Percentiles rank a stretch among this genome's conserved stretches.
Conservation (phyloP, 306 rosid species). For the Medicago arabica region DNA sequence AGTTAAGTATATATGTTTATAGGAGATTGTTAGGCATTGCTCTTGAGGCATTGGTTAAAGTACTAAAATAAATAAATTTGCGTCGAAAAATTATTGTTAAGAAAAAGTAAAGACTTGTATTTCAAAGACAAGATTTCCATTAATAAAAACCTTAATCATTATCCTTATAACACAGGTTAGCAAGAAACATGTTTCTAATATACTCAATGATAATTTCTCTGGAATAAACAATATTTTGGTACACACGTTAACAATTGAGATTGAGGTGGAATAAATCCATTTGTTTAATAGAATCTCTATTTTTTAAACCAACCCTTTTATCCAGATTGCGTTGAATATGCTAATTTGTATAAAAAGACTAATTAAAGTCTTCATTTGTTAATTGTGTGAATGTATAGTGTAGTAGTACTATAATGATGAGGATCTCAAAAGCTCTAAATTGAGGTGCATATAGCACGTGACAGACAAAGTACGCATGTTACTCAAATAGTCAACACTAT, state of each 20-base stretch:
- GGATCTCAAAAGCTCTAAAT: slow-evolving; percentile 9
- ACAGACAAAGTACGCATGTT: slow-evolving; percentile 57
- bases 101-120: no score
- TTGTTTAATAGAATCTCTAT: no score
- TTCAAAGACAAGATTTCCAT: no score
- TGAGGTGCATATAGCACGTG: slow-evolving; percentile 53
- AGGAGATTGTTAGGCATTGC: no score
- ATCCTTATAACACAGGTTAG: no score
- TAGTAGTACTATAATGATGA: neutral
- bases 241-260: neutral
- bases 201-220: neutral
- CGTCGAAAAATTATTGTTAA: no score
- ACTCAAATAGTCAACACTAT: slow-evolving; percentile 58
- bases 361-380: slow-evolving; percentile 14
- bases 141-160: no score
- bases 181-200: no score
- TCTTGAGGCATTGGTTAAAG: no score
- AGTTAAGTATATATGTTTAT: no score
- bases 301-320: neutral
- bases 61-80: no score
- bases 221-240: no score
- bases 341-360: slow-evolving; percentile 27
- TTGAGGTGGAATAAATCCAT: neutral
- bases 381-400: slow-evolving; percentile 6
- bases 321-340: neutral